Evolutionary conservation across 768 basidiomycete species (phyloP).

Genomic region (Xanthoconium purpureum): DNA sequence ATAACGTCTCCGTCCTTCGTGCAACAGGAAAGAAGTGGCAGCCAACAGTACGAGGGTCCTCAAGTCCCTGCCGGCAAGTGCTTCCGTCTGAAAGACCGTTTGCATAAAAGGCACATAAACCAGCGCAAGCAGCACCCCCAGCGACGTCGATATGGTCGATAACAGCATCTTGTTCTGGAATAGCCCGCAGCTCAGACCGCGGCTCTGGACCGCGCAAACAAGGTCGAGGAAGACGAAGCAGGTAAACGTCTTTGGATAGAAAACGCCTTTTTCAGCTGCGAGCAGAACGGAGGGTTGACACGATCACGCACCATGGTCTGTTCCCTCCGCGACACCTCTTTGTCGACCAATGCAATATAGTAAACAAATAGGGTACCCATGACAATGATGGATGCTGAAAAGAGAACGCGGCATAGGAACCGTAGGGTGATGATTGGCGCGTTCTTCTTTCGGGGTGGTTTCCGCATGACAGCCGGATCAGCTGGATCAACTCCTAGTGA

Average conservation of each 20-base stretch:
- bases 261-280: neutral
- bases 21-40: conserved; percentile 59
- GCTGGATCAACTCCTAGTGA: conserved; percentile 96
- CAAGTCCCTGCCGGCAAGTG: conserved; percentile 67
- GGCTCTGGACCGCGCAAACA: conserved; percentile 91
- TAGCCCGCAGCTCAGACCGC: conserved; percentile 82
- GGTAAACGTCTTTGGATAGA: conserved; percentile 77
- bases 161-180: conserved; percentile 87
- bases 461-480: conserved; percentile 87
- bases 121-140: conserved; percentile 77
- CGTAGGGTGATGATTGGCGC: conserved; percentile 79
- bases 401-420: conserved; percentile 78
- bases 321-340: conserved; percentile 78
- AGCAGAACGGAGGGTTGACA: neutral
- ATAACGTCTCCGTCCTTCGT: conserved; percentile 76
- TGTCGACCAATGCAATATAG: conserved; percentile 72
- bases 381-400: conserved; percentile 91
- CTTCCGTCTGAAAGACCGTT: conserved; percentile 89
- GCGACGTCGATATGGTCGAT: conserved; percentile 82
- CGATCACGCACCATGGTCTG: conserved; percentile 84
- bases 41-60: conserved; percentile 67
- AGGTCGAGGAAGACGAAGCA: conserved; percentile 97
- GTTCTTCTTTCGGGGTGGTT: conserved; percentile 89
- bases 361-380: conserved; percentile 86
- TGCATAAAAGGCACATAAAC: conserved; percentile 93